These are phyloP conservation scores for Lentinula guzmanii DNA, from an alignment of 768 basidiomycete genomes.

Conservation along the genomic window DNA sequence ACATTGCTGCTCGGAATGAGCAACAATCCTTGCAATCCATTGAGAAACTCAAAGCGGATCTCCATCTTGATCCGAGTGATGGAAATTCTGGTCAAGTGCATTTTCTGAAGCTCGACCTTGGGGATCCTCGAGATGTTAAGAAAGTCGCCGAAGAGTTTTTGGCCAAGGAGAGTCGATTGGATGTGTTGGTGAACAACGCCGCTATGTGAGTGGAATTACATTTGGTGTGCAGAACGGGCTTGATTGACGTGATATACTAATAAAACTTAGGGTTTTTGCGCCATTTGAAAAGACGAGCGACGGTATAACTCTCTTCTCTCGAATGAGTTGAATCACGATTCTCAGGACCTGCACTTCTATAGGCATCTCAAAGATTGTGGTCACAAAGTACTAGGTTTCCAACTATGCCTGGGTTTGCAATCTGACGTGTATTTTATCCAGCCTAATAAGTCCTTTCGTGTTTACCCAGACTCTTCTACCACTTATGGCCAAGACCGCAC, in stretches of 20 bases:
- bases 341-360: background rate
- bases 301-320: background rate
- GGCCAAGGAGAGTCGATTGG: constrained; percentile 6
- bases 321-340: no score
- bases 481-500: constrained; percentile 20
- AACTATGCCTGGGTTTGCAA: no score
- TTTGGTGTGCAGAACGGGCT: background rate
- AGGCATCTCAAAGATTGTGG: background rate
- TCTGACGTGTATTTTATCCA: constrained; percentile 3
- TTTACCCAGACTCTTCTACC: constrained; percentile 24
- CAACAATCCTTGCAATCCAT: constrained; percentile 30
- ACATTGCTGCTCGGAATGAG: constrained; percentile 32
- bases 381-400: background rate
- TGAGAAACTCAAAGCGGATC: constrained; percentile 17
- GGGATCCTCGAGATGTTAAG: constrained; percentile 8
- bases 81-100: constrained; percentile 21
- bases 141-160: constrained; percentile 5
- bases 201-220: background rate
- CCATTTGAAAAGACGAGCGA: background rate
- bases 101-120: constrained; percentile 23
- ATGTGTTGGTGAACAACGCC: constrained; percentile 9
- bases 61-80: constrained; percentile 16
- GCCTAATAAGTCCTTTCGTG: constrained; percentile 21
- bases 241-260: background rate
- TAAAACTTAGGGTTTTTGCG: background rate